These are phyloP conservation scores for Fusarium gaditjirri DNA, from an alignment of 2,329 filamentous ascomycete genomes.

Conservation along the genomic window DNA sequence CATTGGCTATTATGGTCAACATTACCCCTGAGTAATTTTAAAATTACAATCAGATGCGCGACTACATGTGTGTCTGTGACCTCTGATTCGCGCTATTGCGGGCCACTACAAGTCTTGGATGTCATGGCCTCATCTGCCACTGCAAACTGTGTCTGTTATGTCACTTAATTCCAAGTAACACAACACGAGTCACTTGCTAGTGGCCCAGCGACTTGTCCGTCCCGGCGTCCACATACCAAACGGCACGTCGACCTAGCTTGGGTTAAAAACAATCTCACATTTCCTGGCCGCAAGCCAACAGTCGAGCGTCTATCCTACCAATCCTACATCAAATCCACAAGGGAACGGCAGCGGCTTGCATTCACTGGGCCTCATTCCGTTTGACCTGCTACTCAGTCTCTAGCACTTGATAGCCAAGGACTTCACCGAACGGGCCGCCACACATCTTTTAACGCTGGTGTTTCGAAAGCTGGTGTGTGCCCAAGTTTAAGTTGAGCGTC, in stretches of 20 bases:
- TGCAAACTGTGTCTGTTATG: constrained; percentile 3
- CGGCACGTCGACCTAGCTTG: not conserved
- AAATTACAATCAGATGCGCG: constrained; percentile 22
- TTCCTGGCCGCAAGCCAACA: constrained; percentile 11
- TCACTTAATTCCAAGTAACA: constrained; percentile 9
- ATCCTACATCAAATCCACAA: constrained; percentile 31
- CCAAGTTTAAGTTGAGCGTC: constrained; percentile 50
- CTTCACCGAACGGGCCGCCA: constrained; percentile 36
- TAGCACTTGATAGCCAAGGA: constrained; percentile 7
- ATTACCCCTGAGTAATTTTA: constrained; percentile 44
- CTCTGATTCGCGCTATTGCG: constrained; percentile 29
- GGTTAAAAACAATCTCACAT: constrained; percentile 4
- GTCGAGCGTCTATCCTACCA: constrained; percentile 44
- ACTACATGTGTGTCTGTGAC: constrained; percentile 25
- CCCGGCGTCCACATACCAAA: not conserved
- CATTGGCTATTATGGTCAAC: constrained; percentile 33
- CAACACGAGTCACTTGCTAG: constrained; percentile 8
- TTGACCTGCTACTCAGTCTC: not conserved
- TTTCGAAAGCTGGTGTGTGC: constrained; percentile 46
- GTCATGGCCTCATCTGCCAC: constrained; percentile 3
- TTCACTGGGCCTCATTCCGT: constrained; percentile 32
- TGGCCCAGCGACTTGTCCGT: not conserved
- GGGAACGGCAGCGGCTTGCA: constrained; percentile 7
- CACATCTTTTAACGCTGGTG: constrained; percentile 40
- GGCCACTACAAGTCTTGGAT: constrained; percentile 22